A percentile compares a stretch with the other conserved stretches of the same genome.
Evolutionary conservation across 2,329 filamentous ascomycete species (phyloP).

Genomic region (Trichoderma citrinoviride): DNA sequence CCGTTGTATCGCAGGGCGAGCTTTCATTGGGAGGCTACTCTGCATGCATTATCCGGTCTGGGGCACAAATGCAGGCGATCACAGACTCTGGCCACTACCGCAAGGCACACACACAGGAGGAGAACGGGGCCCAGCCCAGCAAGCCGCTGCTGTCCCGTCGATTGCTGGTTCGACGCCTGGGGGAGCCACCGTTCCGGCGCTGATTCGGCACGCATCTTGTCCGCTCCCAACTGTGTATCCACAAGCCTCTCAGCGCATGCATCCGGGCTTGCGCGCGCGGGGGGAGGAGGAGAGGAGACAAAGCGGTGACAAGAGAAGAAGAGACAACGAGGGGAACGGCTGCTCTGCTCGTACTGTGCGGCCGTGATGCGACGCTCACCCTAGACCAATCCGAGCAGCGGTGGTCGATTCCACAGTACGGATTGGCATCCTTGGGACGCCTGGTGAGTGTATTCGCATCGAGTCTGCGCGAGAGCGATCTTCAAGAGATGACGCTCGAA

Average conservation of each 20-base stretch:
- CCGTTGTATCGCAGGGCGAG: slow-evolving; percentile 13
- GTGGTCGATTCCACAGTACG: background rate
- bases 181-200: slow-evolving; percentile 1
- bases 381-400: background rate
- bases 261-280: slow-evolving; percentile 5
- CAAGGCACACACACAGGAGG: slow-evolving; percentile 22
- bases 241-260: slow-evolving; percentile 19
- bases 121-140: slow-evolving; percentile 5
- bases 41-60: slow-evolving; percentile 21
- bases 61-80: slow-evolving; percentile 22
- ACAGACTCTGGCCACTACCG: slow-evolving; percentile 21
- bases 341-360: slow-evolving; percentile 4
- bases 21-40: slow-evolving; percentile 12
- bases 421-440: too few relatives aligned
- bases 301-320: slow-evolving; percentile 8
- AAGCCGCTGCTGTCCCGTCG: background rate
- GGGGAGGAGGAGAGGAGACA: background rate
- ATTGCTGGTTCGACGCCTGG: background rate
- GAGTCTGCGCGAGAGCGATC: too few relatives aligned
- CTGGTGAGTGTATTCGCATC: too few relatives aligned
- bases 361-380: slow-evolving; percentile 1
- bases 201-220: slow-evolving; percentile 17
- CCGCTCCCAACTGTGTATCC: slow-evolving; percentile 6
- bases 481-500: too few relatives aligned
- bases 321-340: background rate